A percentile compares a stretch with the other conserved stretches of the same genome.
Evolutionary conservation across 2,329 filamentous ascomycete species (phyloP).

Genomic region (Verticillium albo-atrum): DNA sequence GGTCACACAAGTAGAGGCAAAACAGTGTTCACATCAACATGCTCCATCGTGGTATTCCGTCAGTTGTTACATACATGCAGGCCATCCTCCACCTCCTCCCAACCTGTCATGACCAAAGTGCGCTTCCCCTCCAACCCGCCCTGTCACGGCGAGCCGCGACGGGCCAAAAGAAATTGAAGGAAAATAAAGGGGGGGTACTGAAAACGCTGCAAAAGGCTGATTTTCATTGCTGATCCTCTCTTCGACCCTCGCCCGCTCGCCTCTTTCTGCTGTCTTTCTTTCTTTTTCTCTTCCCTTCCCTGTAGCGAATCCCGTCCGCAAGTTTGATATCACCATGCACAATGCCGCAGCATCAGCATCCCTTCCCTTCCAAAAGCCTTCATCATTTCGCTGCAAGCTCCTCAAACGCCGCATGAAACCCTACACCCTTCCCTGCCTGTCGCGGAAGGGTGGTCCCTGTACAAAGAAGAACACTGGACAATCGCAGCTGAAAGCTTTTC

Average conservation of each 20-base stretch:
- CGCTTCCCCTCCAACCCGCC: background rate
- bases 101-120: background rate
- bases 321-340: background rate
- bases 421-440: background rate
- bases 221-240: background rate
- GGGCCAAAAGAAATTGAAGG: background rate
- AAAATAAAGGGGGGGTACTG: background rate
- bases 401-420: background rate
- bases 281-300: background rate
- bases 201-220: background rate
- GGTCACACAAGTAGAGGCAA: too few species aligned
- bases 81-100: background rate
- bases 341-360: background rate
- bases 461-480: background rate
- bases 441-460: background rate
- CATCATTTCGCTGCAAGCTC: background rate
- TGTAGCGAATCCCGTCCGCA: background rate
- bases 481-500: background rate
- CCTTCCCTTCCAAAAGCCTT: background rate
- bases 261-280: too few species aligned
- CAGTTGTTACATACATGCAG: background rate
- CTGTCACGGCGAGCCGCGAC: too few species aligned
- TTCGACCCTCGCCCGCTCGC: background rate
- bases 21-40: background rate
- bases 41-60: background rate